phyloP scores from a whole-genome alignment of 768 basidiomycete species.

The Amanita brunnescens region DNA sequence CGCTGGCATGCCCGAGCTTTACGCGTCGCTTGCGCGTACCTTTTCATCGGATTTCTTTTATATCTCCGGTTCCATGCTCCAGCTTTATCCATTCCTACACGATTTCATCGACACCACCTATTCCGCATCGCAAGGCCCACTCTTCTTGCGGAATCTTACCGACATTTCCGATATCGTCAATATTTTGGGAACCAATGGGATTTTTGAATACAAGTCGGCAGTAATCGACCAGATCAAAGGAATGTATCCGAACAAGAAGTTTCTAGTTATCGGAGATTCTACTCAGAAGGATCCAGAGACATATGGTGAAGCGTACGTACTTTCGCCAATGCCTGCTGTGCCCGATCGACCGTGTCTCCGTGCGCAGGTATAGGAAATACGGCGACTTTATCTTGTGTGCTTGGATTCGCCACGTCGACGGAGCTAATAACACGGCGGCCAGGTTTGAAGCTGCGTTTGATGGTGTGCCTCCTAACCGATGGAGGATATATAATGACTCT shows the following conservation, averaged over 20 bases:
- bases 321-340: neutral
- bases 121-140: conserved; percentile 27
- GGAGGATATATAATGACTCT: conserved; percentile 26
- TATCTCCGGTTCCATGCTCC: conserved; percentile 35
- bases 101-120: conserved; percentile 29
- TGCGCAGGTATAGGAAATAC: conserved; percentile 25
- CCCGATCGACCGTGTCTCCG: neutral
- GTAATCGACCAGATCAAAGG: conserved; percentile 30
- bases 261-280: conserved; percentile 34
- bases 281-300: conserved; percentile 38
- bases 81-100: conserved; percentile 36
- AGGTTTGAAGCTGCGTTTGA: conserved; percentile 29
- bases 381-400: conserved; percentile 28
- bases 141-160: conserved; percentile 29
- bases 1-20: conserved; percentile 39
- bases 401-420: conserved; percentile 37
- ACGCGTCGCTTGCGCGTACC: conserved; percentile 24
- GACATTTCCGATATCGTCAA: conserved; percentile 22
- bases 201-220: conserved; percentile 26
- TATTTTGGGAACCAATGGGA: conserved; percentile 18
- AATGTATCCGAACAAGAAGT: conserved; percentile 36
- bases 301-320: conserved; percentile 32
- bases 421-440: conserved; percentile 30
- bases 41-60: conserved; percentile 35
- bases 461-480: conserved; percentile 24